Base-by-base conservation (phyloP, 345 rosid genomes). In the Stellera chamaejasme region DNA sequence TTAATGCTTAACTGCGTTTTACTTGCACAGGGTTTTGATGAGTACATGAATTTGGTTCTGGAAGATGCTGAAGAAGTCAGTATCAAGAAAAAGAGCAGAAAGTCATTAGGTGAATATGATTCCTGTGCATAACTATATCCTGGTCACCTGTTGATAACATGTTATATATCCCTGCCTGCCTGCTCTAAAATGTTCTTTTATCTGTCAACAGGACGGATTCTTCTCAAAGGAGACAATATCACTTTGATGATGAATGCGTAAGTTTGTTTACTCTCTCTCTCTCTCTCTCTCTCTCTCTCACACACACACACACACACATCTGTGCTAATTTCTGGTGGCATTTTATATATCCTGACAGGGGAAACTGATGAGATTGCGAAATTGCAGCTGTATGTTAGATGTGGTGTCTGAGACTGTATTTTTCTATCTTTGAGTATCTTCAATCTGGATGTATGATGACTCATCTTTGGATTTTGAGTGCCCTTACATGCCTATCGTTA, bases 1-100 rank as follows among this genome's bases (percentile, higher is more conserved):
- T 9, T 61, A 19, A 36, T 57, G 11, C 43, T 61, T 32, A 32
- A 5, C 39, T 3, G 10, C 42, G 27, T 26, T 67, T 64, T 14
- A 12, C 42, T 50, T 60, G 23, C 45, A 28, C 73, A 89, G 99
- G 99, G 97, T 1, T 90, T 93, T 63, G 97, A 87, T 56, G 99
- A 93, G 67, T 90, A 93, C 80, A 93, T 93, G 99, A 93, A 93
- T 66, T 72, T 93, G 58, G 99, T 93, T 42, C 71, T 90, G 64
- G 99, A 90, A 16, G 99, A 93, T 36, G 97, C 99, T 32, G 99
- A 93, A 70, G 96, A 93, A 77, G 95, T 93, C 62, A 83, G 70
- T 56, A 28, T 93, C 67, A 93, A 90, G 85, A 93, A 87, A 57
- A 87, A 85, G 68, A 87, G 78, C 43, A 85, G 85, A 71, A 89